Base-by-base conservation (phyloP, 2,329 filamentous ascomycete species). In the Microdochium nivale region DNA sequence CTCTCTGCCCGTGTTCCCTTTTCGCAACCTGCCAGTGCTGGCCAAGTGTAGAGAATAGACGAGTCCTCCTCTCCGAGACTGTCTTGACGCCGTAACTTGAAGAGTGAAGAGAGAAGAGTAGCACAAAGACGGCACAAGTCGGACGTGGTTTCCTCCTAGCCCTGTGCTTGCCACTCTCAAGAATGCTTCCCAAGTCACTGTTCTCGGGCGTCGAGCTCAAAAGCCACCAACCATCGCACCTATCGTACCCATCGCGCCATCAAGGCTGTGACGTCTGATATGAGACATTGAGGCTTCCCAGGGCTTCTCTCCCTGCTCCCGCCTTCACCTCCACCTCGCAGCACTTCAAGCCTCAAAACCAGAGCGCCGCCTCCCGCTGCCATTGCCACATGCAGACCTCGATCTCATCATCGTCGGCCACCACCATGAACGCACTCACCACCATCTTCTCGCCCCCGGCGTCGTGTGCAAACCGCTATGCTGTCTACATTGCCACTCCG, bases 401-500 rank as follows among this genome's bases (percentile, higher is more conserved):
- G n/a, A n/a, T n/a, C n/a, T n/a, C 30, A 35, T 3, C 25, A 49
- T 25, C 25, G 19, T 30, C 27, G 11, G 5, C 27, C 5, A 37
- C 44, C 13, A 53, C 37, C 25, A 61, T 63, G 57, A 54, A 59
- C 50, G 56, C 55, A 13, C 58, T 65, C 23, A 64, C 56, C 3
- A 63, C 62, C 8, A 35, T 62, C 33, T 66, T 60, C 35, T 63
- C 56, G 1, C 56, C 61, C 4, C 52, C 57, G 9, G 27, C 56
- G 11, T 61, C 57, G 59, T 64, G 64, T 54, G 52, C 55, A 48
- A 51, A 60, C 52, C 53, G 65, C 49, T 65, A 60, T 47, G 60
- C 56, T 25, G 59, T 67, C 43, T 59, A 54, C 49, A 58, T 64
- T n/a, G 59, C 58, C 46, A 50, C 54, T 7, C 32, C 54, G n/a